These are phyloP conservation scores for Pleomassaria siparia DNA, from an alignment of 2,329 filamentous ascomycete species.

Conservation along the genomic window DNA sequence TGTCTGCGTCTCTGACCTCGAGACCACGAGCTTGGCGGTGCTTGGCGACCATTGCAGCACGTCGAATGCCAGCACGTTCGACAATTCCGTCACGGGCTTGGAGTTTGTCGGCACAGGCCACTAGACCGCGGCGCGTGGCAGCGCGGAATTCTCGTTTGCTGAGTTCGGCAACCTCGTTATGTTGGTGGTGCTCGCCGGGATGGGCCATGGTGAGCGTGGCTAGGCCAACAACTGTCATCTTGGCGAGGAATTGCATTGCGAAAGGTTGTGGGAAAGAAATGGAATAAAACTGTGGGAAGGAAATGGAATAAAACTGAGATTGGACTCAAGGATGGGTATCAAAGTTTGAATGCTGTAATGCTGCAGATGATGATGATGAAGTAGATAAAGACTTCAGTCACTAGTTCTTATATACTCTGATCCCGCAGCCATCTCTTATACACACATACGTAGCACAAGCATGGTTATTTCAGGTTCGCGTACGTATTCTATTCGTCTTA, in stretches of 20 bases:
- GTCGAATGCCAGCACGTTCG: constrained; percentile 2
- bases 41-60: constrained; percentile 1
- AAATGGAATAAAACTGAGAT: neutral
- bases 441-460: neutral
- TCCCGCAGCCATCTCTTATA: constrained; percentile 1
- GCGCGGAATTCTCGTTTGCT: constrained; percentile 1
- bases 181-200: constrained; percentile 2
- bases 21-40: constrained; percentile 4
- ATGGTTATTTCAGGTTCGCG: neutral
- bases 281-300: neutral
- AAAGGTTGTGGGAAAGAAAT: neutral
- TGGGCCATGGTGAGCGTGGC: neutral
- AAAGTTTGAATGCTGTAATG: neutral
- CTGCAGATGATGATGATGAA: neutral
- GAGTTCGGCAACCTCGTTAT: constrained; percentile 2
- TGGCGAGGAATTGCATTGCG: constrained; percentile 1
- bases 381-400: neutral
- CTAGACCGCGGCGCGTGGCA: constrained; percentile 1
- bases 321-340: neutral
- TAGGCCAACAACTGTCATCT: neutral
- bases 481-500: too few species aligned
- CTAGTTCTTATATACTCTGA: too few species aligned
- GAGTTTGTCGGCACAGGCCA: constrained; percentile 4
- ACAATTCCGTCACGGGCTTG: constrained; percentile 5
- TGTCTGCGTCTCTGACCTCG: constrained; percentile 3